Conservation (phyloP, 2,329 filamentous ascomycete species). For the Shiraia bambusicola region DNA sequence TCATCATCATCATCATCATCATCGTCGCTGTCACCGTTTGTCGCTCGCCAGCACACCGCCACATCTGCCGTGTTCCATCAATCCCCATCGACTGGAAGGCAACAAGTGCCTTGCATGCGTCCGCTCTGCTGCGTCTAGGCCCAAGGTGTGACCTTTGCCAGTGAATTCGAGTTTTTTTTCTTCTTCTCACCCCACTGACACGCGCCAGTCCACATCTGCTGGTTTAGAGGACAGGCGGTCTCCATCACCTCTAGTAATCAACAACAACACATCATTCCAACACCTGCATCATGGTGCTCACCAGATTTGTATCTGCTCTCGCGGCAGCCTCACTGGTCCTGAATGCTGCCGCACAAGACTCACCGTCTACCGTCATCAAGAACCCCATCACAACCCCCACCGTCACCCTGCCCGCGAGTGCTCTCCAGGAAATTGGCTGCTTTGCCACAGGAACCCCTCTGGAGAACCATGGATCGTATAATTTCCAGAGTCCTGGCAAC, state of each 20-base stretch:
- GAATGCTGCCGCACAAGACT: slow-evolving; percentile 23
- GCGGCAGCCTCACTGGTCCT: slow-evolving; percentile 35
- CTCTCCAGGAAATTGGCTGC: slow-evolving; percentile 51
- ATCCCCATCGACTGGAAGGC: slow-evolving; percentile 6
- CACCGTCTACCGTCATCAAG: slow-evolving; percentile 19
- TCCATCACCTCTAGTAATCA: slow-evolving; percentile 5
- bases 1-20: slow-evolving; percentile 5
- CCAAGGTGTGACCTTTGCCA: slow-evolving; percentile 23
- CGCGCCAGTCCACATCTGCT: slow-evolving; percentile 21
- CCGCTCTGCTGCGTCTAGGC: slow-evolving; percentile 20
- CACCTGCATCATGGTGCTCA: slow-evolving; percentile 36
- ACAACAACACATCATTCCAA: slow-evolving; percentile 5
- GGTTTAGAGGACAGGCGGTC: slow-evolving; percentile 22
- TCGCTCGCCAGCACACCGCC: neutral
- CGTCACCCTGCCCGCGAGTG: slow-evolving; percentile 25
- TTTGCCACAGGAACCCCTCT: slow-evolving; percentile 53
- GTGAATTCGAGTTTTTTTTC: slow-evolving; percentile 4
- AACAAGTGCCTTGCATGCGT: slow-evolving; percentile 26
- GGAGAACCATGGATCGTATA: slow-evolving; percentile 50
- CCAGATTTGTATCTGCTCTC: slow-evolving; percentile 33
- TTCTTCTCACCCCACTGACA: slow-evolving; percentile 20
- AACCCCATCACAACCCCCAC: slow-evolving; percentile 37
- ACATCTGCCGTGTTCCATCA: slow-evolving; percentile 4
- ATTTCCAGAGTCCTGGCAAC: slow-evolving; percentile 57
- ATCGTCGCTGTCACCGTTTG: too few species aligned